Evolutionary conservation across 2,329 filamentous ascomycete genomes (phyloP).

Genomic region (Monilinia vaccinii-corymbosi): DNA sequence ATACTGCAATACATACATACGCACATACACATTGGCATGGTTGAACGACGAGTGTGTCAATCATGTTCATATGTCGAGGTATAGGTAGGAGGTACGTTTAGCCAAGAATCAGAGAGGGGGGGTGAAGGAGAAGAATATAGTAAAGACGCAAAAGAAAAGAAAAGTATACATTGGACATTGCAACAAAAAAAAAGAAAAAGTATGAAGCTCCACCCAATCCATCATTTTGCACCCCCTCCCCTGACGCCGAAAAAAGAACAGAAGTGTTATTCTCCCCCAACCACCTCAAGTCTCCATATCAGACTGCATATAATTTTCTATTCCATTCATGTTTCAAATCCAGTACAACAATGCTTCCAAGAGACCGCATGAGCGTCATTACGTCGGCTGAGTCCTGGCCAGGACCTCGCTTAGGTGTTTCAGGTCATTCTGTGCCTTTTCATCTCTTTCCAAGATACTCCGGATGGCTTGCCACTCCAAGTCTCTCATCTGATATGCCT

Average conservation of each 20-base stretch:
- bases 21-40: too few relatives aligned
- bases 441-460: slow-evolving; percentile 32
- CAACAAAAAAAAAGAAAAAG: background rate
- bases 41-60: too few relatives aligned
- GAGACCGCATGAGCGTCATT: background rate
- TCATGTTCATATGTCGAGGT: too few relatives aligned
- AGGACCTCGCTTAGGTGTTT: slow-evolving; percentile 46
- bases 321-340: background rate
- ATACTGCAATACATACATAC: too few relatives aligned
- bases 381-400: slow-evolving; percentile 29
- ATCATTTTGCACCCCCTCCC: background rate
- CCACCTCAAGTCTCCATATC: background rate
- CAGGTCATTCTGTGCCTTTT: slow-evolving; percentile 31
- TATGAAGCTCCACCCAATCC: background rate
- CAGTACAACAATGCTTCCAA: background rate
- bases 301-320: background rate
- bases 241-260: background rate
- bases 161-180: background rate
- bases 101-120: too few relatives aligned
- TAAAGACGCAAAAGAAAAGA: background rate
- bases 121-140: background rate
- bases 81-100: too few relatives aligned
- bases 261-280: background rate
- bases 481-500: slow-evolving; percentile 59
- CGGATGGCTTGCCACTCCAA: slow-evolving; percentile 67